Base-by-base conservation (phyloP, 2,329 filamentous ascomycete species). In the Balansia obtecta region DNA sequence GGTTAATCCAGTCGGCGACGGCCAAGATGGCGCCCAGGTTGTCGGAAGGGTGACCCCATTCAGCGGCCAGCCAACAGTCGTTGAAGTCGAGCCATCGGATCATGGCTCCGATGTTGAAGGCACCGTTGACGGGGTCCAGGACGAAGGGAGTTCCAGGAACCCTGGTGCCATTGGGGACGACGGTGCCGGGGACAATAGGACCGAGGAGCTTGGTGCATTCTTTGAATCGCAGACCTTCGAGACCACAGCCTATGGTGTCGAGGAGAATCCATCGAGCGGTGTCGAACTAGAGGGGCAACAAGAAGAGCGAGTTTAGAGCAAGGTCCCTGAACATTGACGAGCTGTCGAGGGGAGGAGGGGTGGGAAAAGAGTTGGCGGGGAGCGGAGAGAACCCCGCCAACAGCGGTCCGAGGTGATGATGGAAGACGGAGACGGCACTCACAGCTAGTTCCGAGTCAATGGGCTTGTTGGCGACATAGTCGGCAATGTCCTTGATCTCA, bases 41-140 rank as follows among this genome's bases (percentile, higher is more conserved):
- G 76, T 98, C 93, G 4, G 90, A 96, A 55, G 93, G 93, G 71
- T 98, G 93, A 52, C 93, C 93, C 93, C 93, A 98, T 74, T 98
- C 93, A 51, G 93, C 93, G 43, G 91, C 93, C 56, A 97, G 78
- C 93, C 91, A 98, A 81, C 93, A 97, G 79, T 98, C 93, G 70
- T 98, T 98, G 80, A 97, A 98, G 75, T 98, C 93, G 63, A 98
- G 81, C 93, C 93, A 98, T 65, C 93, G 81, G 73, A 98, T 95
- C 85, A 95, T 95, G 63, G 93, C 86, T 61, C 93, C 93, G 61
- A 98, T 97, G 78, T 97, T 97, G 81, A 98, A 97, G 56, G 93
- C 93, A 55, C 85, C 93, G 62, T 91, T 91, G 66, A 97, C 83
- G 39, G 93, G 93, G 68, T 97, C 93, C 60, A 98, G 83, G 71